phyloP scores from a whole-genome alignment of 331 rosid genomes.

The Spiraea crenata region DNA sequence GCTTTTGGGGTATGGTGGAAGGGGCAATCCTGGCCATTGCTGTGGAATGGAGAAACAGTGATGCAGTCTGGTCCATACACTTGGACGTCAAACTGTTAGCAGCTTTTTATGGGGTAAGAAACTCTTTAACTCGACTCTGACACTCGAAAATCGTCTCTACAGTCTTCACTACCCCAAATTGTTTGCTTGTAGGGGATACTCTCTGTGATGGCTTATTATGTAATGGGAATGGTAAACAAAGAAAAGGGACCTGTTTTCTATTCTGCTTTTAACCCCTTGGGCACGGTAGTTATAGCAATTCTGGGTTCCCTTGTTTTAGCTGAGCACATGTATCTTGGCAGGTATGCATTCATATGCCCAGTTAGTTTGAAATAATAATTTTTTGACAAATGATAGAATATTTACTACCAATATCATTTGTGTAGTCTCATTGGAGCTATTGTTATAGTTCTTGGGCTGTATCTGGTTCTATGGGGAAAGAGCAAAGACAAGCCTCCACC shows the following conservation, averaged over 20 bases:
- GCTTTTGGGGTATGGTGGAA: constrained; percentile 19
- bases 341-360: constrained; percentile 9
- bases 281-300: constrained; percentile 30
- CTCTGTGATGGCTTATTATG: constrained; percentile 16
- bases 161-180: background rate
- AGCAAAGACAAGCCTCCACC: constrained; percentile 23
- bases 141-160: background rate
- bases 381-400: no score
- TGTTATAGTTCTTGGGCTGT: constrained; percentile 25
- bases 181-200: constrained; percentile 13
- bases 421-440: constrained; percentile 33
- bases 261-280: constrained; percentile 32
- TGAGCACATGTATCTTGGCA: constrained; percentile 29
- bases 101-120: constrained; percentile 11
- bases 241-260: constrained; percentile 33
- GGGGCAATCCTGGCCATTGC: constrained; percentile 12
- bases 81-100: constrained; percentile 13
- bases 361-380: no score
- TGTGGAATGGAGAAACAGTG: constrained; percentile 9
- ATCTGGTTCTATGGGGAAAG: constrained; percentile 39
- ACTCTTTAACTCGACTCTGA: background rate
- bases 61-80: constrained; percentile 20
- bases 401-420: background rate
- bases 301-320: constrained; percentile 26
- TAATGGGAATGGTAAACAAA: constrained; percentile 25